Evolutionary conservation across 2,329 filamentous ascomycete species (phyloP), one percentile per base, ranked within the genome.

Genomic region (Phialophora macrospora): DNA sequence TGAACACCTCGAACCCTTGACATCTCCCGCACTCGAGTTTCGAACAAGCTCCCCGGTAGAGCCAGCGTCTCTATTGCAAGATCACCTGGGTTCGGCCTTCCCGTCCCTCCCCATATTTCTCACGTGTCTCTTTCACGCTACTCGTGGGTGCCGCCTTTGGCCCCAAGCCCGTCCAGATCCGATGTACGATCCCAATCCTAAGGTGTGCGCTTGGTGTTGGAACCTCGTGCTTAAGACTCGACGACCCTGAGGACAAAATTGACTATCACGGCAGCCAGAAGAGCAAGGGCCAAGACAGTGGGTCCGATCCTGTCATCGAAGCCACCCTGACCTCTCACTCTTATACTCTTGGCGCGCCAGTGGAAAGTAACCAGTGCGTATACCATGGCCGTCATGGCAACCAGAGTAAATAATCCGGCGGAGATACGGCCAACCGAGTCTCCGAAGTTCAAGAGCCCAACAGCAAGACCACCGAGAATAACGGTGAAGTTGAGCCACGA

Each of bases 401-500:
- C 94, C 72, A 93, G 83, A 0, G 95, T 98, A 82, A 99, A 99
- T 60, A 97, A 84, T 60, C 92, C 93, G 63, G 95, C 93, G 68
- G 90, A 94, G 79, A 98, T 97, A 77, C 95, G 95, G 74, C 94
- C 94, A 63, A 96, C 88, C 70, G 88, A 89, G 80, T 99, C 95
- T 77, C 95, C 95, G 74, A 99, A 99, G 84, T 99, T 99, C 75
- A 99, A 88, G 77, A 99, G 93, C 73, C 95, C 95, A 73, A 99
- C 92, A 72, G 95, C 94, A 58, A 99, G 88, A 70, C 95, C 95
- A 75, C 95, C 95, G 68, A 99, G 90, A 80, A 99, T 94, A 76
- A 99, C 93, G 78, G 93, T 97, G 85, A 98, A 98, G 86, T 99
- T 99, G 76, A 99, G 91, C 95, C 95, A 99, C 80, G 93, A 97